A percentile compares a stretch with the other conserved stretches of the same genome.
phyloP scores from a whole-genome alignment of 1,139 yeast genomes.

The Saccharomyces hybrid region DNA sequence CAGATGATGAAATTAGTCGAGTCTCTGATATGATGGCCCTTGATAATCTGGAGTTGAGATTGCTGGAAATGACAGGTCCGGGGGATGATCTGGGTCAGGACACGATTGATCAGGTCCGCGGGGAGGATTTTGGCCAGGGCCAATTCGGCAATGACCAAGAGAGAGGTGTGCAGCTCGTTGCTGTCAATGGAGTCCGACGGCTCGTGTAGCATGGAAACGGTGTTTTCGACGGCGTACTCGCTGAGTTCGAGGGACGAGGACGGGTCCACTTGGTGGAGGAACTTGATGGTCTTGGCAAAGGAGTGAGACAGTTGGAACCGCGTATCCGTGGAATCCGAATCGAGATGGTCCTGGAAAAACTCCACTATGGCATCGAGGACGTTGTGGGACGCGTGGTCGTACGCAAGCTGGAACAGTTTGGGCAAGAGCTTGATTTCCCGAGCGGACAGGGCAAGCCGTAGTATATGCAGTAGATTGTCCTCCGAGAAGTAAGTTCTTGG shows the following conservation, averaged over 20 bases:
- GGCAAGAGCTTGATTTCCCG: background rate
- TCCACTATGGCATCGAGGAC: background rate
- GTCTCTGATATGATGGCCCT: slow-evolving; percentile 70
- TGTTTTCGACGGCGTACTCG: slow-evolving; percentile 16
- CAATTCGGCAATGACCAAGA: slow-evolving; percentile 28
- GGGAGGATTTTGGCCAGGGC: background rate
- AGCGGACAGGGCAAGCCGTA: background rate
- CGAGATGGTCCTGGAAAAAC: slow-evolving; percentile 12
- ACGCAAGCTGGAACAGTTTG: background rate
- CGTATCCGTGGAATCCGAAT: slow-evolving; percentile 27
- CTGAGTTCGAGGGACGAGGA: slow-evolving; percentile 15
- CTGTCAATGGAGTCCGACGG: slow-evolving; percentile 26
- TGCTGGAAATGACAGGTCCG: slow-evolving; percentile 39
- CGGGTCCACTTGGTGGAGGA: background rate
- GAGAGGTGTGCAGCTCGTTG: slow-evolving; percentile 28
- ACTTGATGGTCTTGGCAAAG: slow-evolving; percentile 25
- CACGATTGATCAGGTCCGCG: background rate
- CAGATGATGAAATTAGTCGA: slow-evolving; percentile 73
- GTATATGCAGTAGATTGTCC: background rate
- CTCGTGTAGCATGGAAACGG: slow-evolving; percentile 11
- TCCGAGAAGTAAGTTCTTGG: background rate
- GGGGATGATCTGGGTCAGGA: slow-evolving; percentile 1
- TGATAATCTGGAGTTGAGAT: slow-evolving; percentile 39
- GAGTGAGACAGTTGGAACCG: slow-evolving; percentile 31
- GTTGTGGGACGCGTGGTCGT: background rate